Base-by-base conservation (phyloP, 768 basidiomycete genomes). In the Rhodotorula sphaerocarpa region DNA sequence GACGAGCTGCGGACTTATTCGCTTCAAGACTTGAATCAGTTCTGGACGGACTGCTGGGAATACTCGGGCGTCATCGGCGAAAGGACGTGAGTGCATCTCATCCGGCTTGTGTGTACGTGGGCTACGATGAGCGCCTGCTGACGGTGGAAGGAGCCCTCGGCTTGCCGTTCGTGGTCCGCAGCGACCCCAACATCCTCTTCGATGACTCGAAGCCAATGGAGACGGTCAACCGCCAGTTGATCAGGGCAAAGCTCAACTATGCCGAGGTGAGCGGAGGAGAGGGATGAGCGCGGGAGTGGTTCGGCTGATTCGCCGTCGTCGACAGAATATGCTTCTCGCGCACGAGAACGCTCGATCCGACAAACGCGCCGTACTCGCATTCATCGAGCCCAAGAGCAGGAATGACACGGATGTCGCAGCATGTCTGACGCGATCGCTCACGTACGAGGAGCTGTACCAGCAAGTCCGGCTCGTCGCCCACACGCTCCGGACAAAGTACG, bases 361-460 rank as follows among this genome's bases (percentile, higher is more conserved):
- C 7, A 25, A 64, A n/a, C 61, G 62, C n/a, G 70, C 72, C 30
- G 50, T 73, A 52, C 52, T 73, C 36, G 48, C 64, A 14, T 58
- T 71, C 50, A 60, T 68, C 54, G 71, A 72, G 55, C 66, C 66
- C 9, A 46, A 60, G 10, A 44, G 57, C 7, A 44, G 50, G 21
- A 48, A 45, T 5, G 21, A 47, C 46, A 25, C 33, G 12, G 65
- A 63, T 23, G 43, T 66, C 45, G 54, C 51, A 18, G 58, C 55
- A 14, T 57, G 69, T 18, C 46, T 68, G 50, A 65, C 57, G 12
- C 63, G 65, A 11, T 57, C 53, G 5, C 55, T 73, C 34, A 52
- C 70, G 21, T 71, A 60, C 55, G 66, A 66, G 25, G 51, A 70
- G 28, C 63, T 73, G 10, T 73, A 73, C 59, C 55, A 66, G 25